Evolutionary conservation across 768 basidiomycete species (phyloP).

Genomic region (Sarcomyxa edulis): DNA sequence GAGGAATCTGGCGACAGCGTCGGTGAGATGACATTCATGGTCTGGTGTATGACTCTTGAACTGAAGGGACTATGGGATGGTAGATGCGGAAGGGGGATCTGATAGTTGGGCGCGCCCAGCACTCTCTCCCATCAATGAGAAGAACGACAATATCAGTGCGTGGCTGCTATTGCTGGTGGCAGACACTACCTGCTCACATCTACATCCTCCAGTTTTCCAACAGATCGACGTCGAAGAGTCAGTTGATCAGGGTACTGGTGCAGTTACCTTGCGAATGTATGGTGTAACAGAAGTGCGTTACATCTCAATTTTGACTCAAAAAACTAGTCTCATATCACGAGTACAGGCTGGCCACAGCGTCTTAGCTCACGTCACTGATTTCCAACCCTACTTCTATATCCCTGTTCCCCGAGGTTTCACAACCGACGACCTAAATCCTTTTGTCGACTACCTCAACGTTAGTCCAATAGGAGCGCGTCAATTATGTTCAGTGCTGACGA

Average conservation of each 20-base stretch:
- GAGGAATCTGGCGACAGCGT: conserved; percentile 39
- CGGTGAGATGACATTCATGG: conserved; percentile 28
- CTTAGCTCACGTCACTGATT: conserved; percentile 74
- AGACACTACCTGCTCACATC: background rate
- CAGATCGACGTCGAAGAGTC: conserved; percentile 88
- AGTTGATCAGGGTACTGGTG: conserved; percentile 37
- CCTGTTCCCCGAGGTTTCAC: conserved; percentile 81
- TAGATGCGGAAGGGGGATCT: conserved; percentile 75
- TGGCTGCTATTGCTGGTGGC: background rate
- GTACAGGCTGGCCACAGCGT: conserved; percentile 82
- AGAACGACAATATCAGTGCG: conserved; percentile 66
- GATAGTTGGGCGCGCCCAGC: conserved; percentile 68
- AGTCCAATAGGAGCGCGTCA: conserved; percentile 21
- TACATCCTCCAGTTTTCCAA: conserved; percentile 67
- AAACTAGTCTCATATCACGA: conserved; percentile 3
- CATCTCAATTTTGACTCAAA: background rate
- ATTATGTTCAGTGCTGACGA: background rate
- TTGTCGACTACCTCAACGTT: conserved; percentile 74
- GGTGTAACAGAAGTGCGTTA: conserved; percentile 79
- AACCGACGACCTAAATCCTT: conserved; percentile 56
- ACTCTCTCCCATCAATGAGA: conserved; percentile 48
- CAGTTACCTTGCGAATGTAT: conserved; percentile 63
- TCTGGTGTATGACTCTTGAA: background rate
- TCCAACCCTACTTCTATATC: conserved; percentile 92
- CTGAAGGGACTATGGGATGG: background rate